Percentiles rank a stretch among this genome's conserved stretches.
Conservation (phyloP, 2,329 filamentous ascomycete genomes). For the Colletotrichum filicis region DNA sequence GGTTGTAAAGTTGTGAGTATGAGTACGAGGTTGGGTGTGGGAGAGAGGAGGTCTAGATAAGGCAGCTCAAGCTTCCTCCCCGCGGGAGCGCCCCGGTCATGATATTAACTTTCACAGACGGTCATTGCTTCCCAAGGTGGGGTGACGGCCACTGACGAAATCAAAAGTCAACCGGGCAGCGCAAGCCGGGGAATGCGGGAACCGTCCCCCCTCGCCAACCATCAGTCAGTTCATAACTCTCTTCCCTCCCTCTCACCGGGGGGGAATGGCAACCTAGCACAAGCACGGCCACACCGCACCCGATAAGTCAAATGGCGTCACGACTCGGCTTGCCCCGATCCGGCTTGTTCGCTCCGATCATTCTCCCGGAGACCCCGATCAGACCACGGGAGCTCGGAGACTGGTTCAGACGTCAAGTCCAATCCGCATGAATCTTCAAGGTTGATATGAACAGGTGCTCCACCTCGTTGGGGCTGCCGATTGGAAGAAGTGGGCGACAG, state of each 20-base stretch:
- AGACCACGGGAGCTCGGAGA: neutral
- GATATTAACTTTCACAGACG: conserved; percentile 13
- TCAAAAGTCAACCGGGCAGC: neutral
- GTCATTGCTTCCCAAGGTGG: conserved; percentile 3
- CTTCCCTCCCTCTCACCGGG: neutral
- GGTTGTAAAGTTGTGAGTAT: neutral
- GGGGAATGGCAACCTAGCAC: neutral
- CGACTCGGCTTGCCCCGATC: conserved; percentile 1
- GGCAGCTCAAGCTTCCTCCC: neutral
- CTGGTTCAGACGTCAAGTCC: neutral
- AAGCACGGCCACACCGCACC: neutral
- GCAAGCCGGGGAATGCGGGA: neutral
- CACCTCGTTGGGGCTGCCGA: neutral
- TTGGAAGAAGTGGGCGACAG: neutral
- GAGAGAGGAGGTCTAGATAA: neutral
- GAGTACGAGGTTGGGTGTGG: neutral
- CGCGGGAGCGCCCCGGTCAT: neutral
- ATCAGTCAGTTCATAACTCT: neutral
- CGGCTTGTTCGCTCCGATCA: neutral
- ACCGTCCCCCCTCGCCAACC: neutral
- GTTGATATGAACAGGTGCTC: neutral
- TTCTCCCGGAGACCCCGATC: neutral
- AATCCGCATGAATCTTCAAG: neutral
- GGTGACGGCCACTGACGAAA: conserved; percentile 5
- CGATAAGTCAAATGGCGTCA: conserved; percentile 6